A percentile compares a stretch with the other conserved stretches of the same genome.
Evolutionary conservation across 2,329 filamentous ascomycete genomes (phyloP).

Genomic region (Fusarium compactum): DNA sequence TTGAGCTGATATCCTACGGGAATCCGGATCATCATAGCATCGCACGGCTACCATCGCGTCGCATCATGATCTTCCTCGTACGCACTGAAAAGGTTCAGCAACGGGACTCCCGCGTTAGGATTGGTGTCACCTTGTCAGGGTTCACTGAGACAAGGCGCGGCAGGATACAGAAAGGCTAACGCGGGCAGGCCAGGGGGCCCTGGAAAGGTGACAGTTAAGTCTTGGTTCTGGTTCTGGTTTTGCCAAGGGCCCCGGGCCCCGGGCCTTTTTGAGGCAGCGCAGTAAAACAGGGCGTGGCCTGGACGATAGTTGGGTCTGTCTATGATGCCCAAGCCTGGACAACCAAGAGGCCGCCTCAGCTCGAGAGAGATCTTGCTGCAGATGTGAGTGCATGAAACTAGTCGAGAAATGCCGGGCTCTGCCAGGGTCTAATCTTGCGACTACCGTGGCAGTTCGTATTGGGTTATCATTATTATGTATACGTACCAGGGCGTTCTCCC

Average conservation of each 20-base stretch:
- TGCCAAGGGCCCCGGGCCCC: slow-evolving; percentile 7
- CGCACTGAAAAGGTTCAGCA: slow-evolving; percentile 2
- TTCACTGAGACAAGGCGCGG: slow-evolving; percentile 35
- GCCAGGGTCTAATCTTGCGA: slow-evolving; percentile 26
- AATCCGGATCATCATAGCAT: slow-evolving; percentile 1
- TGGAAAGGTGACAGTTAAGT: slow-evolving; percentile 5
- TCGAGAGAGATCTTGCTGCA: slow-evolving; percentile 28
- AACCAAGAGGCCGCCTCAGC: slow-evolving; percentile 23
- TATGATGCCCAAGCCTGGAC: background rate
- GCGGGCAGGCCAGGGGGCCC: slow-evolving; percentile 26
- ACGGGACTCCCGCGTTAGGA: slow-evolving; percentile 6
- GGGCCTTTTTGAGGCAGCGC: slow-evolving; percentile 1
- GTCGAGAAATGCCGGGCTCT: slow-evolving; percentile 30
- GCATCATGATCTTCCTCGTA: slow-evolving; percentile 23
- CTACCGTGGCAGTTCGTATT: slow-evolving; percentile 24
- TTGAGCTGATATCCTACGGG: slow-evolving; percentile 4
- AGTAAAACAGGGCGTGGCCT: slow-evolving; percentile 21
- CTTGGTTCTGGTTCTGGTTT: background rate
- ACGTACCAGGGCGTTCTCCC: background rate
- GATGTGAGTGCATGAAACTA: slow-evolving; percentile 25
- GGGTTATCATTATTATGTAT: background rate
- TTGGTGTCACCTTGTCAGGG: slow-evolving; percentile 31
- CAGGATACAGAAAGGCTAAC: slow-evolving; percentile 30
- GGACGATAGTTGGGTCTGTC: background rate
- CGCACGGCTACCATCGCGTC: background rate